Evolutionary conservation across 306 rosid genomes (phyloP).

Genomic region (Cucumis sativus): Cucumber_9930_V3 NC_026655.2:5401501-5402000

Average conservation of each 20-base stretch:
- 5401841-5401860: too few relatives aligned
- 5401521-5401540: slow-evolving; percentile 76
- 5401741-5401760: not conserved
- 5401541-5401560: slow-evolving; percentile 82
- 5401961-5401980: too few relatives aligned
- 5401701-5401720: slow-evolving; percentile 41
- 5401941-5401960: too few relatives aligned
- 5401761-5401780: not conserved
- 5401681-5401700: slow-evolving; percentile 39
- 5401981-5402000: too few relatives aligned
- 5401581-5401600: slow-evolving; percentile 94
- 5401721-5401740: not conserved
- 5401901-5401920: too few relatives aligned
- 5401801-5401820: too few relatives aligned
- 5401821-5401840: too few relatives aligned
- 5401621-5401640: slow-evolving; percentile 64
- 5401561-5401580: slow-evolving; percentile 54
- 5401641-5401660: slow-evolving; percentile 36
- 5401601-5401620: slow-evolving; percentile 76
- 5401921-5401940: too few relatives aligned
- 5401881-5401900: too few relatives aligned
- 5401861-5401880: too few relatives aligned
- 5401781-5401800: too few relatives aligned
- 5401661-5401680: slow-evolving; percentile 41
- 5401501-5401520: slow-evolving; percentile 92